Conservation (phyloP, 495 filamentous ascomycete genomes). For the Penicillium psychrofluorescens region DNA sequence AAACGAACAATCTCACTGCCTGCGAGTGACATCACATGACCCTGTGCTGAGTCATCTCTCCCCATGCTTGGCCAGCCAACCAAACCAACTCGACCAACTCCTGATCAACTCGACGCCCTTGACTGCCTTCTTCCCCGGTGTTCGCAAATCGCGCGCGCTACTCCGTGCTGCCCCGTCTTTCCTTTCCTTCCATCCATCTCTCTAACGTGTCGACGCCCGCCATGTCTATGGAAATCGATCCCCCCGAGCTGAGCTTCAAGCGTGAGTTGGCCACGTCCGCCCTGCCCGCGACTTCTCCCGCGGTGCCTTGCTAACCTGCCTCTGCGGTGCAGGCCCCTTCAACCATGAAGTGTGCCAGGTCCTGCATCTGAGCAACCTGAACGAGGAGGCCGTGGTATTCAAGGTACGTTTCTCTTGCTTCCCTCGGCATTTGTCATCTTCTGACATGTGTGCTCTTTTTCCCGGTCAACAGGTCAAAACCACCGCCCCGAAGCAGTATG, state of each 20-base stretch:
- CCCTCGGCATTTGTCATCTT: slow-evolving; percentile 6
- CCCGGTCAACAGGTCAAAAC: slow-evolving; percentile 76
- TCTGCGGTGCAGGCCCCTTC: slow-evolving; percentile 66
- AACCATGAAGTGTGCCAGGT: slow-evolving; percentile 82
- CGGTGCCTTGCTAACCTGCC: slow-evolving; percentile 12
- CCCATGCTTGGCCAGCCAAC: slow-evolving; percentile 13
- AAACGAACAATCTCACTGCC: no score
- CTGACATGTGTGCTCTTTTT: slow-evolving; percentile 11
- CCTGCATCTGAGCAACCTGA: slow-evolving; percentile 73
- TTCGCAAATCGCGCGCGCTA: slow-evolving; percentile 9
- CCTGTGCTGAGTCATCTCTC: slow-evolving; percentile 15
- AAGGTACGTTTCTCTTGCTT: slow-evolving; percentile 55
- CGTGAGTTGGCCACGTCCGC: slow-evolving; percentile 47
- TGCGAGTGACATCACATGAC: slow-evolving; percentile 18
- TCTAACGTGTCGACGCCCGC: slow-evolving; percentile 16
- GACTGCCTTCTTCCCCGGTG: not conserved
- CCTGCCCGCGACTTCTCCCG: slow-evolving; percentile 1
- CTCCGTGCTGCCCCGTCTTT: not conserved
- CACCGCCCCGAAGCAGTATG: slow-evolving; percentile 97
- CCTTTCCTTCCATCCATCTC: not conserved
- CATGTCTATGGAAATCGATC: slow-evolving; percentile 94
- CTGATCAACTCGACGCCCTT: slow-evolving; percentile 14
- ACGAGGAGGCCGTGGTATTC: slow-evolving; percentile 78
- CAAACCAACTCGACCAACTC: slow-evolving; percentile 12
- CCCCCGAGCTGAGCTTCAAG: slow-evolving; percentile 84